Base-by-base conservation (phyloP, 257 asterid genomes). In the Nicotiana knightiana region DNA sequence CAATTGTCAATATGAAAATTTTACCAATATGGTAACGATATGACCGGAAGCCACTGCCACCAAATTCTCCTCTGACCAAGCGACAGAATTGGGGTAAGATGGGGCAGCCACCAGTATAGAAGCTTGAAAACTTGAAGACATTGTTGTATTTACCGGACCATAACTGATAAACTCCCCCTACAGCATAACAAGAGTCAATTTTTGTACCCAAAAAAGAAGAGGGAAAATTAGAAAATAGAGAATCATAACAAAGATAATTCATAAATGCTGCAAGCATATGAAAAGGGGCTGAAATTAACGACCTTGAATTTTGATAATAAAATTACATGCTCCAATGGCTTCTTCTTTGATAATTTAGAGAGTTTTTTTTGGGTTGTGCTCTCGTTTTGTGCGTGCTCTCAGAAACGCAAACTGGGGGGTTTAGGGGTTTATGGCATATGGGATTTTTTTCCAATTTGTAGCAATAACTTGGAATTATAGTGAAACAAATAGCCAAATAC, bases 41-140 rank as follows among this genome's bases (percentile, higher is more conserved):
- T 70, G 90, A 82, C 93, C 92, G 77, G 91, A 90, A 46, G 99
- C 97, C 64, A 92, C 96, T 5, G 98, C 99, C 81, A 94, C 83
- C 83, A 96, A 77, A 88, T 96, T 96, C 64, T 94, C 98, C 15
- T 92, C 97, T 1, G 99, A 96, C 99, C 99, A 96, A 62, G 85
- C 90, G 35, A 93, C 90, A 85, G 98, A 91, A 81, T 90, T 88
- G 2, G 97, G 93, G 84, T 94, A 94, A 77, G 86, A 92, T 32
- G 91, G 91, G 10, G 96, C 83, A 32, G 90, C 89, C 46, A 91
- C 92, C 43, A 93, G 83, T 57, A 93, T 85, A n/a, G 94, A 86
- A 5, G 91, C 86, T 82, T 91, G 93, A 83, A 96, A 94, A 78
- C 91, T 86, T 70, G 87, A 83, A 53, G 93, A 81, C 99, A 92